Evolutionary conservation across 192 early-diverging fungal species (phyloP), one percentile per base, ranked within the genome.

Genomic region (Borealophlyctis nickersoniae): DNA sequence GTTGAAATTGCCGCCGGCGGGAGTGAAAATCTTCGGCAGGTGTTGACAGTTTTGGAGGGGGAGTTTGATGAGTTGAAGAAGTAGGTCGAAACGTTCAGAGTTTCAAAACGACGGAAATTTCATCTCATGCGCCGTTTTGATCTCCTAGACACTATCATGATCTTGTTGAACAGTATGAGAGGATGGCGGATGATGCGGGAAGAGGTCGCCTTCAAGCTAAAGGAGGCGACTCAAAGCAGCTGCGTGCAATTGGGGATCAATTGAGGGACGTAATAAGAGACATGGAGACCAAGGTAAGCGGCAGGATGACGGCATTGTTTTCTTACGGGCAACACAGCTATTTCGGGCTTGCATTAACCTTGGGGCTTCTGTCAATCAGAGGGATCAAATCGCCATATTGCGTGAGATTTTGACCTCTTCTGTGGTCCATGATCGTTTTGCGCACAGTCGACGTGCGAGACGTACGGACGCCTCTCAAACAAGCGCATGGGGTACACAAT

Each of bases 261-360:
- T 69, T 84, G 32, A 69, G 78, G n/a, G 52, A 75, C 14, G 71
- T 80, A 5, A 84, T 84, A 45, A 70, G 66, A 30, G 66, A 51
- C 35, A 79, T 84, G 79, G 78, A 84, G 31, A 55, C 65, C 2
- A 83, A 83, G 66, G 77, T 78, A 52, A n/a, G n/a, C n/a, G n/a
- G n/a, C n/a, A n/a, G n/a, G n/a, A n/a, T n/a, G n/a, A n/a, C n/a
- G n/a, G n/a, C n/a, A n/a, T n/a, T n/a, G n/a, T n/a, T n/a, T n/a
- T n/a, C n/a, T n/a, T n/a, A n/a, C n/a, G n/a, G n/a, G n/a, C n/a
- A n/a, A n/a, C n/a, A n/a, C n/a, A n/a, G n/a, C n/a, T n/a, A n/a
- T n/a, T n/a, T n/a, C n/a, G n/a, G n/a, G n/a, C n/a, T n/a, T n/a
- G n/a, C n/a, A n/a, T n/a, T n/a, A n/a, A n/a, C n/a, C n/a, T n/a